Percentiles rank a stretch among this genome's conserved stretches.
These are phyloP conservation scores for Rhodotorula sp. DNA, from an alignment of 1,284 basidiomycete genomes.

Conservation along the genomic window DNA sequence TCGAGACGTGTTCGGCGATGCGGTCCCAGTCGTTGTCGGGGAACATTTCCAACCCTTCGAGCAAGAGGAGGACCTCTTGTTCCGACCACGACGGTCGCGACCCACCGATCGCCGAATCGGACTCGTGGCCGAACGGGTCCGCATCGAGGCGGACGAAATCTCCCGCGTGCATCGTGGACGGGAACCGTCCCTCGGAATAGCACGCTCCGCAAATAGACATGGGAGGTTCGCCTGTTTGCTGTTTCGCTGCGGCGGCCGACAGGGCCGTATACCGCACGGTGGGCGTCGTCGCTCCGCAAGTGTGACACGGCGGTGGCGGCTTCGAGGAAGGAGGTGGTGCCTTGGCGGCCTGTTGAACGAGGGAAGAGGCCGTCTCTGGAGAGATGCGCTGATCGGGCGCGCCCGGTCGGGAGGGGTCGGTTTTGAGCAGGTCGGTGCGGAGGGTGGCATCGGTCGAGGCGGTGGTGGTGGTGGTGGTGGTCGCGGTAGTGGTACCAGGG, in stretches of 20 bases:
- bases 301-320: slow-evolving; percentile 77
- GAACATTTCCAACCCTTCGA: slow-evolving; percentile 97
- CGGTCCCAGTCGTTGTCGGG: slow-evolving; percentile 89
- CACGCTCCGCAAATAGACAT: slow-evolving; percentile 82
- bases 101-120: slow-evolving; percentile 49
- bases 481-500: slow-evolving; percentile 62
- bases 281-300: slow-evolving; percentile 67
- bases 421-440: slow-evolving; percentile 82
- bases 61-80: slow-evolving; percentile 79
- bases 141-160: slow-evolving; percentile 87
- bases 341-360: slow-evolving; percentile 18
- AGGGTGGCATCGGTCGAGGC: slow-evolving; percentile 61
- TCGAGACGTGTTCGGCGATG: slow-evolving; percentile 88
- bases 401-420: slow-evolving; percentile 49
- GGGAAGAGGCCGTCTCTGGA: slow-evolving; percentile 18
- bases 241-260: neutral
- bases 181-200: slow-evolving; percentile 95
- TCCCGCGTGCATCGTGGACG: slow-evolving; percentile 91
- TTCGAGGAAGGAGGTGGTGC: slow-evolving; percentile 58
- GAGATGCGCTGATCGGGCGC: slow-evolving; percentile 42
- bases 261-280: slow-evolving; percentile 76
- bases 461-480: slow-evolving; percentile 9
- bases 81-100: slow-evolving; percentile 70
- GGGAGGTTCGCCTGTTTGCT: neutral
- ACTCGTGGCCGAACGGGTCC: slow-evolving; percentile 55